Evolutionary conservation across 177 flowering plant genomes (phyloP).

Genomic region (Tripterygium wilfordii): DNA sequence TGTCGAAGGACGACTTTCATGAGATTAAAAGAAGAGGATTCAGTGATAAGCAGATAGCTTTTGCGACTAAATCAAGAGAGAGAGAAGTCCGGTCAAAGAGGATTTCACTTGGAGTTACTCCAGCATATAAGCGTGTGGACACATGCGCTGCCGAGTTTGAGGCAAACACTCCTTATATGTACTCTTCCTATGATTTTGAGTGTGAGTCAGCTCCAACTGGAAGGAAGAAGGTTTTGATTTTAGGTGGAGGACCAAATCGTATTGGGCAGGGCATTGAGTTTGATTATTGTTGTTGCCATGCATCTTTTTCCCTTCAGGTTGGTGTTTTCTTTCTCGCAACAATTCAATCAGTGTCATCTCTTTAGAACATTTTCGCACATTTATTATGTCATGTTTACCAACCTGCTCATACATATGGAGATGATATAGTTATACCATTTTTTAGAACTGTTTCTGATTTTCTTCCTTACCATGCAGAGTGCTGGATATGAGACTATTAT

Average conservation of each 20-base stretch:
- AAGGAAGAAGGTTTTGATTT: conserved; percentile 87
- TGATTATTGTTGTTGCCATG: conserved; percentile 97
- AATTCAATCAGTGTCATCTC: too few relatives aligned
- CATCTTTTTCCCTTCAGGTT: conserved; percentile 97
- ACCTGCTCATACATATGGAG: too few relatives aligned
- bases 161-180: conserved; percentile 96
- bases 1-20: conserved; percentile 66
- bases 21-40: conserved; percentile 91
- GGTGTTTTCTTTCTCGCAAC: conserved; percentile 14
- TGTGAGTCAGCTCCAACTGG: conserved; percentile 86
- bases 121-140: conserved; percentile 89
- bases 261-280: conserved; percentile 99
- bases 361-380: too few relatives aligned
- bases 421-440: neutral
- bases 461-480: conserved; percentile 30
- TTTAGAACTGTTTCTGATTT: neutral
- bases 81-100: conserved; percentile 67
- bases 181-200: conserved; percentile 89
- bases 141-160: conserved; percentile 99
- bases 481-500: conserved; percentile 93
- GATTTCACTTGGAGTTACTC: conserved; percentile 67
- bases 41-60: conserved; percentile 94
- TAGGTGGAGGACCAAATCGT: conserved; percentile 97
- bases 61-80: conserved; percentile 74
- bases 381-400: neutral